Conservation (phyloP, 2,329 filamentous ascomycete genomes). For the Pezicula rhizophila region DNA sequence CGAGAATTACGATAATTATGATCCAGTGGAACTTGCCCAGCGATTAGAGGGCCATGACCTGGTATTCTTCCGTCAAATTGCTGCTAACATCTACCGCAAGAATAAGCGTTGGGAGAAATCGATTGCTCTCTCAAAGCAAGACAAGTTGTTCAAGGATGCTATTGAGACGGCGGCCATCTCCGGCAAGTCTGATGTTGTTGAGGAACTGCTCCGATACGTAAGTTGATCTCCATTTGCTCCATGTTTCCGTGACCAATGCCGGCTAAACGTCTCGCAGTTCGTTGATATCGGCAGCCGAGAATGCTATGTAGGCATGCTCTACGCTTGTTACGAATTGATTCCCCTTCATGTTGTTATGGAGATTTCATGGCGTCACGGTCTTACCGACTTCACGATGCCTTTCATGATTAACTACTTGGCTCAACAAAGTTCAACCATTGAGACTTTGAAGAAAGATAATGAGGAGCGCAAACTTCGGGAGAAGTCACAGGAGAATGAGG, state of each 20-base stretch:
- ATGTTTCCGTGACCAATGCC: slow-evolving; percentile 22
- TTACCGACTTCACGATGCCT: slow-evolving; percentile 97
- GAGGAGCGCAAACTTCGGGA: slow-evolving; percentile 84
- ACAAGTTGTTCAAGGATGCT: slow-evolving; percentile 98
- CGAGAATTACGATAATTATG: slow-evolving; percentile 98
- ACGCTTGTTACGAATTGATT: slow-evolving; percentile 96
- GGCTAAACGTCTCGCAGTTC: slow-evolving; percentile 55
- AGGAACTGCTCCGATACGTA: slow-evolving; percentile 94
- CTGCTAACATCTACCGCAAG: slow-evolving; percentile 97
- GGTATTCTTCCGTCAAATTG: slow-evolving; percentile 98
- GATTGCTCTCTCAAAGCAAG: slow-evolving; percentile 94
- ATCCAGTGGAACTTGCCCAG: slow-evolving; percentile 84
- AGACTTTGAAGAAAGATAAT: slow-evolving; percentile 86
- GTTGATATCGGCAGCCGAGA: slow-evolving; percentile 98
- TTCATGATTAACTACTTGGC: slow-evolving; percentile 99
- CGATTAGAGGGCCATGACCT: slow-evolving; percentile 95
- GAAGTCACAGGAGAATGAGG: slow-evolving; percentile 68
- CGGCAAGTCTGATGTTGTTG: slow-evolving; percentile 82
- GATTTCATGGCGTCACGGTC: slow-evolving; percentile 91
- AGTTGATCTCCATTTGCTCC: slow-evolving; percentile 40
- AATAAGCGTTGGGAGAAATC: slow-evolving; percentile 99
- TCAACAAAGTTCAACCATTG: slow-evolving; percentile 83
- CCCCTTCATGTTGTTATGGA: slow-evolving; percentile 89
- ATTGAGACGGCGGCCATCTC: slow-evolving; percentile 97
- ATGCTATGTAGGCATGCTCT: slow-evolving; percentile 99